Base-by-base conservation (phyloP, 306 rosid species). In the Gastrolobium bilobum region DNA sequence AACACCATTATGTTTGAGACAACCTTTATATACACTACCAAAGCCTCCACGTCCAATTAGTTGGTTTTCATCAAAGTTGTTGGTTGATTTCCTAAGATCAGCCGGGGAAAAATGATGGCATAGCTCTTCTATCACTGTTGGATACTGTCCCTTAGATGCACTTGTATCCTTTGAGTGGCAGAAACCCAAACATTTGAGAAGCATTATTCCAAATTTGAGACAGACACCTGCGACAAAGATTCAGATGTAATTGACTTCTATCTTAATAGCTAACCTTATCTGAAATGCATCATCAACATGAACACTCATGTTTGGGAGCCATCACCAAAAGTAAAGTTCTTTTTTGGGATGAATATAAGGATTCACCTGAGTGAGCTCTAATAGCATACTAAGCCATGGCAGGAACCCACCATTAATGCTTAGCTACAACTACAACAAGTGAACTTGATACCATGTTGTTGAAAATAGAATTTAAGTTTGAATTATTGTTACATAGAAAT, bases 101-200 rank as follows among this genome's bases (percentile, higher is more conserved):
- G 34, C 34, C 1, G 73, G 54, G 6, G 81, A 78, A 62, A 85
- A 85, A 2, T 5, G 71, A 14, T n/a, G 81, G 13, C 86, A 81
- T 2, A 77, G 7, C 44, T 66, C 63, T 60, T 84, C 75, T 10
- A 79, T 44, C 0, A 70, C 31, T 2, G 81, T 52, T 56, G 73
- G 58, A 50, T 53, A 53, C 6, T 7, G 51, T 44, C 11, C 51
- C 9, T 15, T 11, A 15, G 67, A 33, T 38, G 61, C 48, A 14
- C 4, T 31, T 59, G 34, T 30, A 9, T 56, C 10, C 38, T 38
- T 71, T 0, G 10, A 71, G 20, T n/a, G 4, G 31, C 7, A 9
- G 50, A 54, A 71, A 11, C 31, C 4, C 10, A 72, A 30, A 29
- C 0, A 72, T 56, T 40, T 39, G 3, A 40, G 2, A 56, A 29